phyloP scores from a whole-genome alignment of 805 yeast species.

The Candida xyloterini region DNA sequence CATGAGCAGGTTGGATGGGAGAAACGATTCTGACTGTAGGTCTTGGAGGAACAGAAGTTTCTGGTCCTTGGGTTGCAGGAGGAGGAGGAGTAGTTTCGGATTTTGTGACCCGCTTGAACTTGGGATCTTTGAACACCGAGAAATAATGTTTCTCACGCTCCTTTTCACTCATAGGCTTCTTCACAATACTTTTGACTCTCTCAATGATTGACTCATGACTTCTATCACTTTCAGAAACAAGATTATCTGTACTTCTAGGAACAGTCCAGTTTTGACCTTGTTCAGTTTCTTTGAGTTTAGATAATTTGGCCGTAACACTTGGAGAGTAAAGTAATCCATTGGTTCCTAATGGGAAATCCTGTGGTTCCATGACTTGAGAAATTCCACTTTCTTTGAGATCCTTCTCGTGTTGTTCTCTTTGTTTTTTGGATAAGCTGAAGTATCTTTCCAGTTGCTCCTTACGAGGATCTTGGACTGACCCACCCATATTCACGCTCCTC shows the following conservation, averaged over 20 bases:
- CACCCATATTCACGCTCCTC: neutral
- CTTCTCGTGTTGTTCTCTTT: slow-evolving; percentile 16
- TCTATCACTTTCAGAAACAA: slow-evolving; percentile 2
- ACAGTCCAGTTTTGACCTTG: slow-evolving; percentile 17
- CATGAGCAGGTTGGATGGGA: slow-evolving; percentile 10
- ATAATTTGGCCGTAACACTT: slow-evolving; percentile 21
- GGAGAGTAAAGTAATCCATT: slow-evolving; percentile 23
- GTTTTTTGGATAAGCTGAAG: slow-evolving; percentile 1
- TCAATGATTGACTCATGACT: slow-evolving; percentile 2
- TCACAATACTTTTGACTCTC: slow-evolving; percentile 3
- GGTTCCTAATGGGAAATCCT: slow-evolving; percentile 8
- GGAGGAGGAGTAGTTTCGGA: neutral
- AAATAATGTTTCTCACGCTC: slow-evolving; percentile 1
- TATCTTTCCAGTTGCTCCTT: slow-evolving; percentile 2
- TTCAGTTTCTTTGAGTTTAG: slow-evolving; percentile 4
- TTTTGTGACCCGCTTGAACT: neutral
- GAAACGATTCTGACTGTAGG: slow-evolving; percentile 1
- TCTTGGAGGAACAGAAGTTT: slow-evolving; percentile 1
- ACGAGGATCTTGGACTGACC: neutral
- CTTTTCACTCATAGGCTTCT: neutral
- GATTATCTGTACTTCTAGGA: slow-evolving; percentile 6
- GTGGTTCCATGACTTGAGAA: slow-evolving; percentile 1
- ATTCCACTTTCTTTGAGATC: slow-evolving; percentile 19
- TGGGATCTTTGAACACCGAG: neutral
- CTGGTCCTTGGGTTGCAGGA: neutral